Percentiles rank a stretch among this genome's conserved stretches.
Evolutionary conservation across 352 stramenopile species (phyloP).

Genomic region (Phytophthora megakarya): DNA sequence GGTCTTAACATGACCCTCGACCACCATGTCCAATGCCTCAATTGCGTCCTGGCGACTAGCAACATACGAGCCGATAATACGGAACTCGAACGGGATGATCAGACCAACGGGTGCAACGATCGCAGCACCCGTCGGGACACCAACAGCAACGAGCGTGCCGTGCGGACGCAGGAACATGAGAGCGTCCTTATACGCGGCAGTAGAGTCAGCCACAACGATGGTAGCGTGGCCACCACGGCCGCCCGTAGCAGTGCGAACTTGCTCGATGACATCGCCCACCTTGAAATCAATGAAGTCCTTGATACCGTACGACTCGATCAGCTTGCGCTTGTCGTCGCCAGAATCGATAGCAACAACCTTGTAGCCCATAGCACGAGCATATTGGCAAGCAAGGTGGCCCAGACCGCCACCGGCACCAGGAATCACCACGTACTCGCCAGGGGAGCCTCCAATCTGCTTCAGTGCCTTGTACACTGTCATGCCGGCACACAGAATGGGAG

Average conservation of each 20-base stretch:
- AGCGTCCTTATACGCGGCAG: slow-evolving; percentile 53
- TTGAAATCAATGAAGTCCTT: slow-evolving; percentile 73
- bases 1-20: slow-evolving; percentile 42
- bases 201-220: slow-evolving; percentile 67
- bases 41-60: slow-evolving; percentile 60
- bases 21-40: slow-evolving; percentile 53
- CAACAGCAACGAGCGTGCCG: slow-evolving; percentile 69
- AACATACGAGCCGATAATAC: slow-evolving; percentile 58
- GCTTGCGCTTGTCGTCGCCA: slow-evolving; percentile 58
- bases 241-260: slow-evolving; percentile 43
- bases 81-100: slow-evolving; percentile 15
- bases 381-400: slow-evolving; percentile 79
- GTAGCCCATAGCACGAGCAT: slow-evolving; percentile 67
- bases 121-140: slow-evolving; percentile 50
- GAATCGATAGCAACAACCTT: slow-evolving; percentile 75
- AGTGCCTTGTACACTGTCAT: slow-evolving; percentile 85
- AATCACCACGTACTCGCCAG: slow-evolving; percentile 54
- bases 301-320: slow-evolving; percentile 66
- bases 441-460: slow-evolving; percentile 49
- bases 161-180: slow-evolving; percentile 64
- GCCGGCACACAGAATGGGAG: slow-evolving; percentile 82
- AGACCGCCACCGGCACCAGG: slow-evolving; percentile 69
- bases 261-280: slow-evolving; percentile 42
- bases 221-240: slow-evolving; percentile 60
- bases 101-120: slow-evolving; percentile 30